Evolutionary conservation across 2,329 filamentous ascomycete species (phyloP), one percentile per base, ranked within the genome.

Genomic region (Alternaria tenuissima): DNA sequence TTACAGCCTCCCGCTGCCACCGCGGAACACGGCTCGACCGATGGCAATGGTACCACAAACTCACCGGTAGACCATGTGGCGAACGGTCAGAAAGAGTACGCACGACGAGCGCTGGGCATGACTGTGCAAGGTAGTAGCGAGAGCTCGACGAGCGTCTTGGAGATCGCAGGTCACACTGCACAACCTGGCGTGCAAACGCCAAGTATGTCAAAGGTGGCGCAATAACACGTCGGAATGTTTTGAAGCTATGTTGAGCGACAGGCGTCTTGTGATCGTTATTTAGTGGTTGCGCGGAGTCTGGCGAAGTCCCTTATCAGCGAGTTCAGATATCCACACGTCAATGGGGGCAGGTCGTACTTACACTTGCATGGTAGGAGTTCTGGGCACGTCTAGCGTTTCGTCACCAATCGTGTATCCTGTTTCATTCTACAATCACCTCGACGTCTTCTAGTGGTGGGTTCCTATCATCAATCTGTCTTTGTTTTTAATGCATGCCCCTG

Each of bases 131-230:
- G 64, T 14, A 77, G 69, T 16, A 72, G 72, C 12, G 78, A 79
- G 55, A 80, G 78, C 54, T 64, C 74, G 8, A 76, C 74, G 6
- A 80, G 78, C 52, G 76, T 80, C 16, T 59, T 77, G 9, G 77
- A 76, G 52, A 77, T 80, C n/a, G 79, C 78, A 7, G 69, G 66
- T 9, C 78, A 80, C 44, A 79, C 70, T 30, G 79, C 77, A 60
- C 77, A 78, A 61, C 78, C 79, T 9, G 79, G 79, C 11, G 78
- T 82, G 20, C 69, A 77, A 58, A 80, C 77, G 22, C 78, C 79
- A 14, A 80, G 78, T 61, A 70, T 68, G 44, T 70, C 70, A 52
- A 66, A 71, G 44, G 30, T 61, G 44, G 61, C 55, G 52, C 65
- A 66, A 30, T 71, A 41, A 62, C 52, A 32, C 30, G 22, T 43